Evolutionary conservation across 495 filamentous ascomycete species (phyloP).

Genomic region (Emericellopsis terricola): DNA sequence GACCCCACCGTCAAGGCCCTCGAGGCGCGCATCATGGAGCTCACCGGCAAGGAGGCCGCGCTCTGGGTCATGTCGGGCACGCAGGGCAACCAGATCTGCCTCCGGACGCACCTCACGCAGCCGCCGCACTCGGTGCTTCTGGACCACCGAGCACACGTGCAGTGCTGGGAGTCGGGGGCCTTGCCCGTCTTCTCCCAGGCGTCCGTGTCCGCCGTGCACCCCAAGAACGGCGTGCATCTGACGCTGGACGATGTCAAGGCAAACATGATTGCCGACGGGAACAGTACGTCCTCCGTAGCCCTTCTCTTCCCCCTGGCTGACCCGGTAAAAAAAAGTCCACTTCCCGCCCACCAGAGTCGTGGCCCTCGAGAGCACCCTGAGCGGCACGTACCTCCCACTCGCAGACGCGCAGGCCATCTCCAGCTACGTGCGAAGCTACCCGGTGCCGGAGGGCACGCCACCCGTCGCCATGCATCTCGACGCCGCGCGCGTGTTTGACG

Average conservation of each 20-base stretch:
- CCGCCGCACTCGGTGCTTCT: constrained; percentile 56
- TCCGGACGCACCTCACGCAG: constrained; percentile 49
- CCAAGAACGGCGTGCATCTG: constrained; percentile 49
- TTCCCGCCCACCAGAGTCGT: constrained; percentile 60
- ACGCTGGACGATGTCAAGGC: constrained; percentile 57
- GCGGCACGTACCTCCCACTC: constrained; percentile 61
- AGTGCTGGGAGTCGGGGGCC: constrained; percentile 52
- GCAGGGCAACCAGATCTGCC: constrained; percentile 73
- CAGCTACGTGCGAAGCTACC: no score
- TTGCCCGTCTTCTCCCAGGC: constrained; percentile 41
- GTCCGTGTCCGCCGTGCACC: constrained; percentile 35
- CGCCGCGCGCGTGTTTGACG: constrained; percentile 74
- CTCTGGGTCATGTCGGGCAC: constrained; percentile 77
- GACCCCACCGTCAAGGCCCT: constrained; percentile 63
- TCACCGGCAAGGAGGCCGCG: constrained; percentile 54
- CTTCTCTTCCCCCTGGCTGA: no score
- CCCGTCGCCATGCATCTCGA: constrained; percentile 80
- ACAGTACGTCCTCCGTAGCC: no score
- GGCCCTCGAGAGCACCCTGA: constrained; percentile 69
- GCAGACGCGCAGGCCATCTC: constrained; percentile 46
- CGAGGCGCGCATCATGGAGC: constrained; percentile 46
- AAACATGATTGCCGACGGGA: constrained; percentile 24
- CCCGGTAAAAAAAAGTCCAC: no score
- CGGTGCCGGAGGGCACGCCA: no score
- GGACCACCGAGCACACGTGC: constrained; percentile 48